A percentile compares a stretch with the other conserved stretches of the same genome.
Conservation (phyloP, 1,139 yeast genomes). For the Keqinozyma sinolaborantium region DNA sequence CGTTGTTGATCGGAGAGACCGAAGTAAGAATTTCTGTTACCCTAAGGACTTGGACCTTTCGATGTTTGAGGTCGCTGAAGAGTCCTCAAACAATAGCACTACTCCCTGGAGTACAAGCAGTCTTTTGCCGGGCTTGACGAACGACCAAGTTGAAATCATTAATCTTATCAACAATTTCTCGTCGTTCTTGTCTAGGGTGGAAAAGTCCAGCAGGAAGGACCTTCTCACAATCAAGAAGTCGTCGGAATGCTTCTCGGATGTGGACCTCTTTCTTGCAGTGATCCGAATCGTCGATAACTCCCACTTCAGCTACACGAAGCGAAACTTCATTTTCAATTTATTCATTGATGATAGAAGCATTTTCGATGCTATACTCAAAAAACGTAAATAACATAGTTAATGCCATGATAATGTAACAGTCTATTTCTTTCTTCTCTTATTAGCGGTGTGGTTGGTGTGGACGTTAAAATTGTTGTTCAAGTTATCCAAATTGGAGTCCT, state of each 20-base stretch:
- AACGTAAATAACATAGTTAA: constrained; percentile 28
- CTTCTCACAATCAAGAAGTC: constrained; percentile 53
- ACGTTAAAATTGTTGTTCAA: constrained; percentile 9
- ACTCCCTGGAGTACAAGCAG: neutral
- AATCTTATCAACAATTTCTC: constrained; percentile 55
- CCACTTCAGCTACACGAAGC: constrained; percentile 58
- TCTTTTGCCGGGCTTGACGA: constrained; percentile 7
- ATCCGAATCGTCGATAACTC: constrained; percentile 64
- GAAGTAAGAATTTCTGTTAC: constrained; percentile 11
- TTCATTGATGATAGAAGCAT: constrained; percentile 52
- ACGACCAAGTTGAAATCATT: constrained; percentile 21
- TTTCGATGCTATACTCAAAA: constrained; percentile 50
- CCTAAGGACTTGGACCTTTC: constrained; percentile 3
- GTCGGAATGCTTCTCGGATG: constrained; percentile 51
- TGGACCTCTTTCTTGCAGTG: constrained; percentile 57
- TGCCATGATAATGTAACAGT: constrained; percentile 1
- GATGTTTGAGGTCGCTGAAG: constrained; percentile 1
- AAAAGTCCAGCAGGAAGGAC: constrained; percentile 63
- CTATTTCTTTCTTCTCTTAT: constrained; percentile 9
- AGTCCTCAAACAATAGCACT: constrained; percentile 3
- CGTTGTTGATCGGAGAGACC: constrained; percentile 48
- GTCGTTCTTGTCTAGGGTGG: constrained; percentile 62
- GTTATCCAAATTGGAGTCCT: constrained; percentile 10
- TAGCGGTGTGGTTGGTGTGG: constrained; percentile 4
- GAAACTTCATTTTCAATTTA: constrained; percentile 68